A percentile compares a stretch with the other conserved stretches of the same genome.
Evolutionary conservation across 208 protist species (phyloP).

Genomic region (Leishmania tarentolae): DNA sequence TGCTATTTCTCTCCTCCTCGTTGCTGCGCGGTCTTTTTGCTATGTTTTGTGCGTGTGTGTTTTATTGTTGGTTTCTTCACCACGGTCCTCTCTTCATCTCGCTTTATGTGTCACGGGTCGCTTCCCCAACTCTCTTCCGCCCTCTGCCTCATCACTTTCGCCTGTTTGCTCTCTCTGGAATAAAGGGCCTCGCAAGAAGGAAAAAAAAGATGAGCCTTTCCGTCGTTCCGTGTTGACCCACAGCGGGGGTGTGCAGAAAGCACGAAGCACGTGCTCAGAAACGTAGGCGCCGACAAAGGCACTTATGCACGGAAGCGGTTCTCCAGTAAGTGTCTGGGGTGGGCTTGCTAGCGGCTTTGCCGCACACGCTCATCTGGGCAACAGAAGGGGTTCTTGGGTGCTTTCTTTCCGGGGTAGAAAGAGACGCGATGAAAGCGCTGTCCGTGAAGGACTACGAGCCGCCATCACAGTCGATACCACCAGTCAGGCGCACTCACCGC

Average conservation of each 20-base stretch:
- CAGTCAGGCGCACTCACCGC: background rate
- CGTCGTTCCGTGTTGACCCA: background rate
- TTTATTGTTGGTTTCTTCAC: background rate
- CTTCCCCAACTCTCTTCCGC: background rate
- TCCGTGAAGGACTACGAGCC: background rate
- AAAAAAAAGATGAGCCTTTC: background rate
- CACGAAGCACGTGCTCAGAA: background rate
- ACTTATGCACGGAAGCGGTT: background rate
- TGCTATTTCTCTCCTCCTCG: background rate
- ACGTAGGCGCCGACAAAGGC: background rate
- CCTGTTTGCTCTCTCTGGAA: background rate
- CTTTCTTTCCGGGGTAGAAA: background rate
- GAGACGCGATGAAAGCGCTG: background rate
- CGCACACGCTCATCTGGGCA: background rate
- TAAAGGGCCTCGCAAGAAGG: background rate
- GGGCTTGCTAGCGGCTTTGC: background rate
- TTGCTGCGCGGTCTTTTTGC: background rate
- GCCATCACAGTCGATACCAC: background rate
- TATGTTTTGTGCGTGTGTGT: background rate
- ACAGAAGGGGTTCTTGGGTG: no score
- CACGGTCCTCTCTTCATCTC: background rate
- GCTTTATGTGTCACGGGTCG: background rate
- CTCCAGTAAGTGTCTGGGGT: background rate
- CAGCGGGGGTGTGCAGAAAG: background rate
- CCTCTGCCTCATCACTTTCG: background rate